These are phyloP conservation scores for Metarhizium brunneum DNA, from an alignment of 2,329 filamentous ascomycete species.

Conservation along the genomic window DNA sequence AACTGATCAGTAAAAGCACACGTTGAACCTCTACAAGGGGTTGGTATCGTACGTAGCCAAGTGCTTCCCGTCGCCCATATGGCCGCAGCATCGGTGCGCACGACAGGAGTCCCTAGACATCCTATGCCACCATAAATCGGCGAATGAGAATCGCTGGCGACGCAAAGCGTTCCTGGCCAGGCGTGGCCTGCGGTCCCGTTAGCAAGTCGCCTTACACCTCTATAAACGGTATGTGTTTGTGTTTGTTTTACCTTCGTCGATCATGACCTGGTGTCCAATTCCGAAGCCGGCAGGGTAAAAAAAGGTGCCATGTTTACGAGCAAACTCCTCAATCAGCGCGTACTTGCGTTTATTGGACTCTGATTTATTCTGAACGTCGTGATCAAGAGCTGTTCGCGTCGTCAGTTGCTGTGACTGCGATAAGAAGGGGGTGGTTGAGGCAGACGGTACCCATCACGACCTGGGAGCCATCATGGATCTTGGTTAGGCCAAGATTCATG, in stretches of 20 bases:
- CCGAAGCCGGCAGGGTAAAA: constrained; percentile 67
- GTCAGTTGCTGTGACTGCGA: background rate
- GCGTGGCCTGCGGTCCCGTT: constrained; percentile 26
- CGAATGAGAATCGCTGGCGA: constrained; percentile 66
- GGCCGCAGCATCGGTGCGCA: constrained; percentile 72
- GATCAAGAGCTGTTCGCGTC: constrained; percentile 44
- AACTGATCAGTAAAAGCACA: too few relatives aligned
- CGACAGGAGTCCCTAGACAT: constrained; percentile 66
- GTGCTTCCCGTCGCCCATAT: constrained; percentile 77
- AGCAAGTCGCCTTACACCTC: background rate
- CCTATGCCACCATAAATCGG: constrained; percentile 78
- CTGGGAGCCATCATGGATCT: constrained; percentile 63
- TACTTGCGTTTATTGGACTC: constrained; percentile 77
- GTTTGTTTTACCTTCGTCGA: background rate
- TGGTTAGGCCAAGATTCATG: constrained; percentile 64
- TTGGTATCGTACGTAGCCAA: constrained; percentile 46
- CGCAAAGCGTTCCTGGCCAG: constrained; percentile 73
- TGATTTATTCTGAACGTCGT: constrained; percentile 77
- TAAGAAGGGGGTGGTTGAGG: too few relatives aligned
- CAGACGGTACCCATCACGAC: constrained; percentile 55
- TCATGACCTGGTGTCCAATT: constrained; percentile 79
- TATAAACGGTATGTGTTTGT: too few relatives aligned
- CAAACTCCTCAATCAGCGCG: constrained; percentile 69
- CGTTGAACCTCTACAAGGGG: too few relatives aligned
- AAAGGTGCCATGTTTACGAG: constrained; percentile 62